Base-by-base conservation (phyloP, 305 asterid genomes). In the Rubia peregrina region DNA sequence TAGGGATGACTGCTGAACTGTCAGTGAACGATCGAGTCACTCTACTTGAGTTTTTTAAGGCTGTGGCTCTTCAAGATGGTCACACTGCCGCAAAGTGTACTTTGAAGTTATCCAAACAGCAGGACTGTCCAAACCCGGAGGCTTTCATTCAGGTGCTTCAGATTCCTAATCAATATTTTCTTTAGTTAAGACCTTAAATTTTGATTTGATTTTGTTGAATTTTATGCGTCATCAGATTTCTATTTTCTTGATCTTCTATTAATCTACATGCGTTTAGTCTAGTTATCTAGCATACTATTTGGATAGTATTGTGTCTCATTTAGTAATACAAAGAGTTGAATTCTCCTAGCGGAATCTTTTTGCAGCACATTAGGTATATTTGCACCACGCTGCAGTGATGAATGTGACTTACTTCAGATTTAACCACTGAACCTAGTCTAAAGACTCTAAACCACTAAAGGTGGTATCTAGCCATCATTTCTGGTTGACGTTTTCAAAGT, bases 1-100 rank as follows among this genome's bases (percentile, higher is more conserved):
- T 91, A 13, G 97, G 96, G 73, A 91, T 91, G 96, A 89, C 97
- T 55, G 96, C 97, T 75, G 97, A 89, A 78, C 96, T 91, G 78
- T 85, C 91, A 46, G 82, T 76, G 61, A 89, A 79, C 78, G 97
- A 89, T 62, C 80, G 86, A 70, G 79, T 74, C 74, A 88, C 84
- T 78, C 72, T 91, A 67, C 56, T 89, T 70, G 91, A 87, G 73
- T 91, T 91, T 76, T 91, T 91, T 79, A 91, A 88, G 86, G 91
- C 97, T 69, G 91, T 91, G 60, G 97, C 96, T 56, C 88, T 87
- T 77, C 89, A 89, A 75, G 86, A 91, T 78, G 97, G 96, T 44
- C 90, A 84, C 9, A 64, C 84, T 78, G 90, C 90, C 48, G 97
- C 97, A 67, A 87, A 87, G 82, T 80, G 90, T 83, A 91, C 96